These are phyloP conservation scores for Tricholoma terreum DNA, from an alignment of 768 basidiomycete genomes.

Conservation along the genomic window DNA sequence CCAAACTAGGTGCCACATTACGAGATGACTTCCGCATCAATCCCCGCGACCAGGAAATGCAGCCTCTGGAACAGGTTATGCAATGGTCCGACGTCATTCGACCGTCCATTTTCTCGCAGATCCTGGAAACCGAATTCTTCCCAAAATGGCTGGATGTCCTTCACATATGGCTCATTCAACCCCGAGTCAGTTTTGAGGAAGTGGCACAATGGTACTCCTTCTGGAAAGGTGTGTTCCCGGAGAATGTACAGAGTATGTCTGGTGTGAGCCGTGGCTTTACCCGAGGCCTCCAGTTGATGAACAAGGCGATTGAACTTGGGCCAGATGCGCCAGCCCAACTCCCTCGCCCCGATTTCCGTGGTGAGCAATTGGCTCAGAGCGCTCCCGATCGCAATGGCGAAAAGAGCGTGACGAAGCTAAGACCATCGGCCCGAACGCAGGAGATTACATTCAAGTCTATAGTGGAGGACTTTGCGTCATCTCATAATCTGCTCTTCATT, in stretches of 20 bases:
- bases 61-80: conserved; percentile 71
- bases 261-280: conserved; percentile 81
- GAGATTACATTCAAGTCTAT: conserved; percentile 93
- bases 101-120: conserved; percentile 71
- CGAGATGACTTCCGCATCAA: conserved; percentile 89
- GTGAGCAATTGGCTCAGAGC: conserved; percentile 37
- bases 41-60: conserved; percentile 87
- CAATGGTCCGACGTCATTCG: conserved; percentile 76
- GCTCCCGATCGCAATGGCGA: conserved; percentile 24
- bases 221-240: conserved; percentile 83
- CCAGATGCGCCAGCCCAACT: conserved; percentile 67
- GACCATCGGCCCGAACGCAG: conserved; percentile 51
- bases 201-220: conserved; percentile 91
- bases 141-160: conserved; percentile 94
- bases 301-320: conserved; percentile 87
- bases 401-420: conserved; percentile 33
- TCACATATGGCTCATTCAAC: conserved; percentile 91
- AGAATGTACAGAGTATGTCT: conserved; percentile 58
- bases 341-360: conserved; percentile 61
- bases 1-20: conserved; percentile 80
- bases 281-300: conserved; percentile 89
- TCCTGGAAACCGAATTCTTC: conserved; percentile 92
- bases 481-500: conserved; percentile 85
- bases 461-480: conserved; percentile 85
- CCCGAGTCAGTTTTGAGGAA: conserved; percentile 84